Evolutionary conservation across 768 basidiomycete species (phyloP).

Genomic region (Pisolithus tinctorius): DNA sequence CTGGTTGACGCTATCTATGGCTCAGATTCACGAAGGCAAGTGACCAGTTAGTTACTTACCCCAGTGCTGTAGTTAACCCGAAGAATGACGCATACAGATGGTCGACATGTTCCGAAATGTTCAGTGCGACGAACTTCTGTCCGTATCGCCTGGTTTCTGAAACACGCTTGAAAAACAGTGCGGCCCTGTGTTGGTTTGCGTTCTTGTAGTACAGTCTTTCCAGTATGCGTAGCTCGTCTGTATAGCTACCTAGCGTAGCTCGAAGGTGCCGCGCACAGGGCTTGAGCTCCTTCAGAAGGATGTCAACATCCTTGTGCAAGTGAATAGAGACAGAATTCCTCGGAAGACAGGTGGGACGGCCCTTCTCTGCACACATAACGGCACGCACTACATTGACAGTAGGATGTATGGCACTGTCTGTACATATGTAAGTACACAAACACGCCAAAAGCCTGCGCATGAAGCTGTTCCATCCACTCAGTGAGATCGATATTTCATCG

Average conservation of each 20-base stretch:
- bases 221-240: slow-evolving; percentile 51
- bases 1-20: slow-evolving; percentile 27
- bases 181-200: slow-evolving; percentile 53
- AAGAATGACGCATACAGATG: slow-evolving; percentile 23
- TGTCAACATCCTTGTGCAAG: slow-evolving; percentile 40
- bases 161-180: slow-evolving; percentile 63
- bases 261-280: slow-evolving; percentile 42
- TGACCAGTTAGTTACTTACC: slow-evolving; percentile 11
- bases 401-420: not conserved
- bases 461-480: too few species aligned
- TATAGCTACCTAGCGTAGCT: slow-evolving; percentile 26
- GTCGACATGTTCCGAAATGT: slow-evolving; percentile 17
- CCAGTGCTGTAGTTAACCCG: slow-evolving; percentile 18
- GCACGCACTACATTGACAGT: not conserved
- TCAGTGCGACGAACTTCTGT: slow-evolving; percentile 6
- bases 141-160: slow-evolving; percentile 48
- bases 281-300: slow-evolving; percentile 54
- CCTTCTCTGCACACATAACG: slow-evolving; percentile 10
- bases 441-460: too few species aligned
- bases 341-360: slow-evolving; percentile 5
- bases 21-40: not conserved
- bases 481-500: not conserved
- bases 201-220: slow-evolving; percentile 71
- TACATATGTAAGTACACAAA: too few species aligned
- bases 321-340: slow-evolving; percentile 14